A percentile compares a stretch with the other conserved stretches of the same genome.
phyloP scores from a whole-genome alignment of 1,284 basidiomycete species.

The Caloboletus inedulis region DNA sequence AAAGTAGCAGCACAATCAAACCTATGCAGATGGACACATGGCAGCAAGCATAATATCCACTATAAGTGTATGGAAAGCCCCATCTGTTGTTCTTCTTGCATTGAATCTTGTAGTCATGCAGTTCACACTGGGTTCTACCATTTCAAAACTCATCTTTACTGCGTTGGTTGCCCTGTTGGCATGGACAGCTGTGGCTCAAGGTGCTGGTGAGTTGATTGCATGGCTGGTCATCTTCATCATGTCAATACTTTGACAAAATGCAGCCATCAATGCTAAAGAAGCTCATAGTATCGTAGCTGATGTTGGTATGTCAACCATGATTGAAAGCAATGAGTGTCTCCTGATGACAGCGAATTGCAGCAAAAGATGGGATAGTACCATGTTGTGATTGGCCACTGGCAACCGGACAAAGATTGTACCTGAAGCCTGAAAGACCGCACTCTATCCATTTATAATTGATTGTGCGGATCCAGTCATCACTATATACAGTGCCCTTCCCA shows the following conservation, averaged over 20 bases:
- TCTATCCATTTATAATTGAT: no score
- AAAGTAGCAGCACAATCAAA: neutral
- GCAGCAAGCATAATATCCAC: neutral
- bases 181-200: constrained; percentile 9
- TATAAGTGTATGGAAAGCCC: neutral
- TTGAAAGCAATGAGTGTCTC: neutral
- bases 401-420: no score
- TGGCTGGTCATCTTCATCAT: neutral
- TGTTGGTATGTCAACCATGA: constrained; percentile 4
- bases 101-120: constrained; percentile 4
- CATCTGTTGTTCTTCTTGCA: neutral
- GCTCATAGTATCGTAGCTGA: neutral
- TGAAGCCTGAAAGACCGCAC: no score
- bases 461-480: no score
- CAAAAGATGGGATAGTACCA: neutral
- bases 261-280: constrained; percentile 7
- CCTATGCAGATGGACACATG: neutral
- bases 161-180: neutral
- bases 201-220: constrained; percentile 13
- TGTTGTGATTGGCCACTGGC: no score
- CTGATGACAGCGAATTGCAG: neutral
- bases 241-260: neutral
- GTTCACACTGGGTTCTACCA: neutral
- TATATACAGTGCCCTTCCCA: no score
- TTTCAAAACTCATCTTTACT: neutral